Evolutionary conservation across 371 early-diverging fungal genomes (phyloP).

Genomic region (Cladochytrium tenue): DNA sequence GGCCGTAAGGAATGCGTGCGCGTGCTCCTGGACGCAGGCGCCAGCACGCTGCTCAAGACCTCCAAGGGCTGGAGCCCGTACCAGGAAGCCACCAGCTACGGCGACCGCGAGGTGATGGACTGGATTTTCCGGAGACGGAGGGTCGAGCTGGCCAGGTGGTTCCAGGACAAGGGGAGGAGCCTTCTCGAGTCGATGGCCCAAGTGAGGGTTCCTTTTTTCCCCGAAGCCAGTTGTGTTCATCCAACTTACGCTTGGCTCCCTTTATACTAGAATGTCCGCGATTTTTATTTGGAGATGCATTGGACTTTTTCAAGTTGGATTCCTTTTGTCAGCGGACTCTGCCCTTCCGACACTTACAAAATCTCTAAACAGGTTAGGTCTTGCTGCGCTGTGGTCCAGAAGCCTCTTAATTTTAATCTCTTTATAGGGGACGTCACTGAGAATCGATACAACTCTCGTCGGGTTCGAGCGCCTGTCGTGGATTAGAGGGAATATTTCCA

Average conservation of each 20-base stretch:
- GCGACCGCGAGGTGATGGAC: conserved; percentile 40
- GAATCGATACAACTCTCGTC: conserved; percentile 54
- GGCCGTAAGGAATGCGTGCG: conserved; percentile 29
- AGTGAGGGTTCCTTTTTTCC: conserved; percentile 17
- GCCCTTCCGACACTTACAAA: conserved; percentile 39
- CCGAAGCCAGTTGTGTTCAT: background rate
- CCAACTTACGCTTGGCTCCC: background rate
- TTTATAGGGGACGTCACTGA: conserved; percentile 31
- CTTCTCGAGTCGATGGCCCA: conserved; percentile 33
- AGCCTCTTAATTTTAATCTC: background rate
- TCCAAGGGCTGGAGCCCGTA: conserved; percentile 45
- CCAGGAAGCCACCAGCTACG: conserved; percentile 47
- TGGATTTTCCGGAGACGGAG: conserved; percentile 25
- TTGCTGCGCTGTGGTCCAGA: background rate
- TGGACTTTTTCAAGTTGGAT: conserved; percentile 43
- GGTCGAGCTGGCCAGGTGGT: conserved; percentile 38
- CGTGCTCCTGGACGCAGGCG: conserved; percentile 36
- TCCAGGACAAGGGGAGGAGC: conserved; percentile 30
- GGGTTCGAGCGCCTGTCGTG: conserved; percentile 49
- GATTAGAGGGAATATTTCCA: conserved; percentile 47
- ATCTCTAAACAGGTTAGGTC: conserved; percentile 35
- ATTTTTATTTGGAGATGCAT: conserved; percentile 44
- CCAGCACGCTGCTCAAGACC: conserved; percentile 36
- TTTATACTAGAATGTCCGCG: conserved; percentile 32
- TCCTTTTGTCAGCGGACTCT: conserved; percentile 41